Percentiles rank a stretch among this genome's conserved stretches.
These are phyloP conservation scores for Circinella umbellata DNA, from an alignment of 371 early-diverging fungal species.

Conservation along the genomic window DNA sequence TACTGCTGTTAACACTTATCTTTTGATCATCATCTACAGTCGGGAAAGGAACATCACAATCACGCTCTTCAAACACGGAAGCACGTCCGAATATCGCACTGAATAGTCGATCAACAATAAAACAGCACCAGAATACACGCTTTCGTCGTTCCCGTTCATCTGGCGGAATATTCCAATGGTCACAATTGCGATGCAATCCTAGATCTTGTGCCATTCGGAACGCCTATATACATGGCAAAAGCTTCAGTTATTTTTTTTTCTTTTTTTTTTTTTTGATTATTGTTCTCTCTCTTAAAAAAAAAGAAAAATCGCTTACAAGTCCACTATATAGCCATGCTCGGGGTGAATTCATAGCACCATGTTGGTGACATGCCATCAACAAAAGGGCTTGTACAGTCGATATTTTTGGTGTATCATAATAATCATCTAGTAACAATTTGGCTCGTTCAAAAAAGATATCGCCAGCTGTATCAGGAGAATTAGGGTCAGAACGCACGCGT, in stretches of 20 bases:
- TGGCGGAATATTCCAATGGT: slow-evolving; percentile 47
- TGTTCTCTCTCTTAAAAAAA: background rate
- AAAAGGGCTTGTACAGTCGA: slow-evolving; percentile 66
- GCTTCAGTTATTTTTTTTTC: background rate
- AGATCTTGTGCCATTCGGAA: slow-evolving; percentile 59
- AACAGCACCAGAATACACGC: slow-evolving; percentile 58
- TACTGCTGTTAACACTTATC: slow-evolving; percentile 14
- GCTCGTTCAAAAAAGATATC: slow-evolving; percentile 54
- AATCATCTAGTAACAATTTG: slow-evolving; percentile 54
- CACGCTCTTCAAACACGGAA: slow-evolving; percentile 46
- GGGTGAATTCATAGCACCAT: slow-evolving; percentile 54
- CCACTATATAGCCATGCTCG: slow-evolving; percentile 57
- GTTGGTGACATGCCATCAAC: slow-evolving; percentile 56
- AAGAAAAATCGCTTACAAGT: slow-evolving; percentile 34
- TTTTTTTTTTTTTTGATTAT: background rate
- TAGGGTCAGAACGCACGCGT: slow-evolving; percentile 40
- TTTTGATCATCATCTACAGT: slow-evolving; percentile 46
- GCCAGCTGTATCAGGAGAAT: slow-evolving; percentile 43
- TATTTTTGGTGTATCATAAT: slow-evolving; percentile 59
- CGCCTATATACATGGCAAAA: slow-evolving; percentile 28
- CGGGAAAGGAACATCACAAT: slow-evolving; percentile 54
- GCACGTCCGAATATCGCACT: slow-evolving; percentile 51
- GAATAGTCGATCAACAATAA: slow-evolving; percentile 46
- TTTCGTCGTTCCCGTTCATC: slow-evolving; percentile 52
- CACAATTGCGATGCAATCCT: slow-evolving; percentile 50